Evolutionary conservation across 495 filamentous ascomycete species (phyloP), one percentile per base, ranked within the genome.

Genomic region (Daldinia bambusicola): DNA sequence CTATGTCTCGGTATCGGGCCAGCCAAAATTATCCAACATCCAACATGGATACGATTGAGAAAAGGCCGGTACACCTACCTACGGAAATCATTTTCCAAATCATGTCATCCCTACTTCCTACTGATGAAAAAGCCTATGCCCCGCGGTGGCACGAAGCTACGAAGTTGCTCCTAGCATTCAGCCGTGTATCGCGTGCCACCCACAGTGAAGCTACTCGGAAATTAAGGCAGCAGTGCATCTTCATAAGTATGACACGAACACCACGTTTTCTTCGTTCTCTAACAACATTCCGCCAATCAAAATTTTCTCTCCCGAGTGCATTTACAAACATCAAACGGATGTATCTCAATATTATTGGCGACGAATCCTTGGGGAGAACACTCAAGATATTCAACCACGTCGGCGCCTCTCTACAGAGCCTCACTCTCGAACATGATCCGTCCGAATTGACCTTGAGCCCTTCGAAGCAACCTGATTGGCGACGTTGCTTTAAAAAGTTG

Each of bases 11-110:
- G 38, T 36, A 36, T 36, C 1, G 0, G 34, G 1, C 34, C 9
- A 36, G 34, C 6, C 34, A 36, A n/a, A 18, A 6, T 43, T 18
- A 43, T 18, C 40, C 5, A 12, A 43, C 3, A 5, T 36, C 34
- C 6, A 36, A 36, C 6, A 48, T 4, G 8, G 43, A 48, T 4
- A 16, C 9, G 43, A 48, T 20, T 9, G 3, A 48, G 43, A 22
- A 48, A 48, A 10, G 1, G 10, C 43, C 16, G 8, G 18, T 20
- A 22, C 43, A 10, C n/a, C 7, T 48, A 6, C 43, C 43, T 8
- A 48, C 4, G 76, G 79, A 40, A 38, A 16, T 30, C 7, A 37
- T 57, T 4, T 57, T 20, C 10, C n/a, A 20, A 37, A 38, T 37
- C 12, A 57, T 40, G 32, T 57, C 34, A 6, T 57, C n/a, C 22